Percentiles rank a stretch among this genome's conserved stretches.
Conservation (phyloP, 78 protist genomes). For the Paratrimastix pyriformis region DNA sequence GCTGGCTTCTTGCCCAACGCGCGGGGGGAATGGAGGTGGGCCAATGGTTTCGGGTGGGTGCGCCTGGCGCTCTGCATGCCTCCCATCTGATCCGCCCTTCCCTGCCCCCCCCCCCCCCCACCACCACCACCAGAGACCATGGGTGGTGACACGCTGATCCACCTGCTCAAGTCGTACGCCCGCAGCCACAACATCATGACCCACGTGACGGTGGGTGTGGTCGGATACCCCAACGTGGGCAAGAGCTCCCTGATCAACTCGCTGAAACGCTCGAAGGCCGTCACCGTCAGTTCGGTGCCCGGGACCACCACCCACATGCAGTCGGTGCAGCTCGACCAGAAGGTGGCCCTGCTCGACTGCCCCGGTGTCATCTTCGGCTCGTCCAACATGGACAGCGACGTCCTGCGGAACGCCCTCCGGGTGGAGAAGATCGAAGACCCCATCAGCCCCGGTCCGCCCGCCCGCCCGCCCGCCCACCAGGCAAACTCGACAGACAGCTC, state of each 20-base stretch:
- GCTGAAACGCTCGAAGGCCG: conserved; percentile 73
- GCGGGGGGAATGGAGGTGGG: too few relatives aligned
- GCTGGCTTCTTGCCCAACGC: neutral
- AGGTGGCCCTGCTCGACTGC: conserved; percentile 79
- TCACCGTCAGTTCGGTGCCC: conserved; percentile 23
- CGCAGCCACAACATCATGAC: conserved; percentile 61
- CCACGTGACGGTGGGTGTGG: conserved; percentile 71
- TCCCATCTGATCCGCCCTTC: conserved; percentile 17
- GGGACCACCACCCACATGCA: conserved; percentile 35
- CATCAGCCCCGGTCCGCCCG: too few relatives aligned
- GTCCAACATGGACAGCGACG: neutral
- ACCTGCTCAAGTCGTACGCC: conserved; percentile 61
- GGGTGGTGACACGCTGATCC: conserved; percentile 62
- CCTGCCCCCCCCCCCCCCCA: neutral
- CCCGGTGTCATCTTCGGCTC: conserved; percentile 79
- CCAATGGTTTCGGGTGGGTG: too few relatives aligned
- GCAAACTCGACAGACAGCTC: too few relatives aligned
- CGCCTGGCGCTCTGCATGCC: neutral
- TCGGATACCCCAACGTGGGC: conserved; percentile 97
- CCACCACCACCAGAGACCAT: neutral
- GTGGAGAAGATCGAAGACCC: conserved; percentile 28
- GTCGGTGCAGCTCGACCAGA: conserved; percentile 62
- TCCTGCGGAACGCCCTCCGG: conserved; percentile 23
- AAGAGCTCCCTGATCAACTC: conserved; percentile 87
- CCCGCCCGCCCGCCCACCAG: too few relatives aligned